phyloP scores from a whole-genome alignment of 352 stramenopile species.

The Aphanomyces cochlioides region DNA sequence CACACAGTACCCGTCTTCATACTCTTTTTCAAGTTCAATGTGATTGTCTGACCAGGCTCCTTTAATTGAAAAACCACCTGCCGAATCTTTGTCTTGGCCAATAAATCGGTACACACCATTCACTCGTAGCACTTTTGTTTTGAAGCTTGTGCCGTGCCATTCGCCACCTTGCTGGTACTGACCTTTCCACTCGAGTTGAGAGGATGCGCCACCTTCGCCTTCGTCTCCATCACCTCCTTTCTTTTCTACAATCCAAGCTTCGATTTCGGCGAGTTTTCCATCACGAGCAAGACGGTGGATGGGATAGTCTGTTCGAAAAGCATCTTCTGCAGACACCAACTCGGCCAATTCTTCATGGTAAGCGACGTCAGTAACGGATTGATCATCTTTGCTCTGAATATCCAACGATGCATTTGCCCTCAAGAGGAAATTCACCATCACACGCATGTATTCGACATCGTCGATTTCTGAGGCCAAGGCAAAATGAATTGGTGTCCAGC shows the following conservation, averaged over 20 bases:
- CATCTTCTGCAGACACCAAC: neutral
- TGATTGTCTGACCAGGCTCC: neutral
- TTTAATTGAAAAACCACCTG: neutral
- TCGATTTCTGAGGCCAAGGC: neutral
- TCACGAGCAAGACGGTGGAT: slow-evolving; percentile 14
- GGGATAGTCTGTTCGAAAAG: neutral
- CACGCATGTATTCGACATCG: neutral
- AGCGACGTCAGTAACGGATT: neutral
- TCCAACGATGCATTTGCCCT: neutral
- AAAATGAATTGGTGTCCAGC: slow-evolving; percentile 12
- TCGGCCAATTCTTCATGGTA: neutral
- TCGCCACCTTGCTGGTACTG: slow-evolving; percentile 3
- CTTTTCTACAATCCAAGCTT: neutral
- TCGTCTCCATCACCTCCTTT: neutral
- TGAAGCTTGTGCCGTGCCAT: slow-evolving; percentile 3
- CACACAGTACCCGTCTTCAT: neutral
- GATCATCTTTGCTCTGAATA: slow-evolving; percentile 14
- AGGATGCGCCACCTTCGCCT: neutral
- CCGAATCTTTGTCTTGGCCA: neutral
- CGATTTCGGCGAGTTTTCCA: neutral
- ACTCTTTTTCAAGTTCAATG: slow-evolving; percentile 3
- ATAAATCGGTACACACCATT: slow-evolving; percentile 14
- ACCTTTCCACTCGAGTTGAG: slow-evolving; percentile 11
- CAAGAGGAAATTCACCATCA: slow-evolving; percentile 7
- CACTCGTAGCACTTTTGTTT: neutral